Conservation (phyloP, 1,284 basidiomycete genomes). For the Puccinia horiana region DNA sequence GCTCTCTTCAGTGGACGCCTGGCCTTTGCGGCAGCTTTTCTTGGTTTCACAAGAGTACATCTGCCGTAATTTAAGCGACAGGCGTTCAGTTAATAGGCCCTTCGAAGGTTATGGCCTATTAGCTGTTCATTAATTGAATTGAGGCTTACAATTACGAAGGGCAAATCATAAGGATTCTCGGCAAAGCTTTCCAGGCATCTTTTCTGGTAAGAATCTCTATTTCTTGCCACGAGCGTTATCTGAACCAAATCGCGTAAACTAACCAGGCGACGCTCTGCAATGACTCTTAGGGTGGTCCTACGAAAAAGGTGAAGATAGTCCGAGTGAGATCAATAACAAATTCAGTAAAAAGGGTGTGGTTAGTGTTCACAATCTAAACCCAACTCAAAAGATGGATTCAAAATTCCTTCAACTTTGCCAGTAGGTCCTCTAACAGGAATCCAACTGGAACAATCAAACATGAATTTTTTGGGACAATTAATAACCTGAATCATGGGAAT, state of each 20-base stretch:
- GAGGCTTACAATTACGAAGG: slow-evolving; percentile 44
- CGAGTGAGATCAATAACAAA: slow-evolving; percentile 10
- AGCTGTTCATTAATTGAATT: background rate
- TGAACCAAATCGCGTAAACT: slow-evolving; percentile 45
- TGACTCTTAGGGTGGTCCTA: slow-evolving; percentile 43
- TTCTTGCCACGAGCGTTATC: slow-evolving; percentile 40
- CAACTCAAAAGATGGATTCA: slow-evolving; percentile 49
- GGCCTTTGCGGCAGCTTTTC: slow-evolving; percentile 7
- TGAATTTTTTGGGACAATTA: background rate
- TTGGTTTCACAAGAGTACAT: slow-evolving; percentile 46
- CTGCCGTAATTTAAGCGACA: background rate
- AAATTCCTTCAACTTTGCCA: slow-evolving; percentile 47
- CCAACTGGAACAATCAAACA: slow-evolving; percentile 17
- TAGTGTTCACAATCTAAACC: background rate
- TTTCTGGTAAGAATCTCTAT: slow-evolving; percentile 34
- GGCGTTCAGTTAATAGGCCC: background rate
- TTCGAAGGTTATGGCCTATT: background rate
- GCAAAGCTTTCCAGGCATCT: slow-evolving; percentile 45
- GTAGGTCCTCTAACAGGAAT: slow-evolving; percentile 47
- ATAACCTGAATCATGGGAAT: background rate
- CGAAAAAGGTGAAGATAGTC: background rate
- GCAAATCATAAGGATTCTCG: slow-evolving; percentile 44
- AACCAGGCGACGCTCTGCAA: slow-evolving; percentile 39
- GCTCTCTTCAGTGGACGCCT: background rate
- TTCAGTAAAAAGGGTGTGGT: background rate